Evolutionary conservation across 495 filamentous ascomycete genomes (phyloP), one percentile per base, ranked within the genome.

Genomic region (Aspergillus funiculosus): DNA sequence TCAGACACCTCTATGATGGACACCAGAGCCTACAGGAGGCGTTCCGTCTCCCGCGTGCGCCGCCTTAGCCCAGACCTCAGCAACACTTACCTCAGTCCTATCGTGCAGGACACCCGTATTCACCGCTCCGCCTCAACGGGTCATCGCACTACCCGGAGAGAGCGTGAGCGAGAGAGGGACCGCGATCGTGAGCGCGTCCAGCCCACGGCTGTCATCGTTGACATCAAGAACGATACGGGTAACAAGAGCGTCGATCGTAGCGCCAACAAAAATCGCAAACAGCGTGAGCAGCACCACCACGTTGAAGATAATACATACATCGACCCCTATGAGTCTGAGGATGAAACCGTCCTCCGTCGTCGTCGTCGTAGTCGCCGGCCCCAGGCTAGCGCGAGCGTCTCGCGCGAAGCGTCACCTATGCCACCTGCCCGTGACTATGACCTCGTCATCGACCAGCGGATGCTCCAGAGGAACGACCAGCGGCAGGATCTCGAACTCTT

Each of bases 121-220:
- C 58, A 61, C 22, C 67, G 70, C 2, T 73, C 70, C 2, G 56
- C 61, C 6, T 73, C 70, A 6, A 72, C 66, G 1, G 68, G 70
- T 22, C 57, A 51, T 13, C 56, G 63, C n/a, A 67, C 68, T 11
- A 51, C 46, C 26, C 54, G 56, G 0, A 17, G 26, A n/a, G 57
- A 60, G 17, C 54, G 49, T 15, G 44, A 58, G 0, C 21, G 29
- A n/a, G n/a, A n/a, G 2, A 51, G 29, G 19, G 50, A 51, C 1
- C 48, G 45, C 13, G 37, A 39, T 19, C 37, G 37, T 3, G 37
- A 26, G 11, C 41, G 50, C 14, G 29, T 43, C 29, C 50, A 50
- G 30, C 54, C 57, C 2, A 46, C 53, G 5, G 39, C 55, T 19
- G 54, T 66, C 22, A 51, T 58, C n/a, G 60, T 66, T 26, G 62